Evolutionary conservation across 192 early-diverging fungal species (phyloP).

Genomic region (Phlyctochytrium arcticum): DNA sequence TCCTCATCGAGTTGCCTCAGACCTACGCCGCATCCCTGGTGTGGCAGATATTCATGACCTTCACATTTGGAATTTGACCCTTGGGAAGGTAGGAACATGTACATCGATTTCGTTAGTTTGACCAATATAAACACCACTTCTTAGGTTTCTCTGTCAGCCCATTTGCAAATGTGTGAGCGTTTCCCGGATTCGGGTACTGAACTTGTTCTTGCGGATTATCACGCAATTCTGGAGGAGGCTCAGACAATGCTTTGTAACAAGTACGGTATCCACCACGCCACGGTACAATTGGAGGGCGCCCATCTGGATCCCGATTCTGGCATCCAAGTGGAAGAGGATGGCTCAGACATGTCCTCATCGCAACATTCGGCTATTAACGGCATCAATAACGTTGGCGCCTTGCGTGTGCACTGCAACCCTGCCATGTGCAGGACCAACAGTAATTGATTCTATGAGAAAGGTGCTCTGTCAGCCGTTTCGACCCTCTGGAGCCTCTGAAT

Average conservation of each 20-base stretch:
- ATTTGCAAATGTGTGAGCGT: slow-evolving; percentile 20
- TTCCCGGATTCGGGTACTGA: slow-evolving; percentile 13
- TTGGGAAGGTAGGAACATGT: slow-evolving; percentile 31
- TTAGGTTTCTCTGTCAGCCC: slow-evolving; percentile 32
- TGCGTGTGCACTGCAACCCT: slow-evolving; percentile 15
- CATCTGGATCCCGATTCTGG: neutral
- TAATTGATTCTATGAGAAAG: too few species aligned
- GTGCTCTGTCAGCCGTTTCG: too few species aligned
- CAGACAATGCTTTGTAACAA: slow-evolving; percentile 37
- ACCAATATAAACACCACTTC: neutral
- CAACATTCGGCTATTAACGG: neutral
- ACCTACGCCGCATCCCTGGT: slow-evolving; percentile 44
- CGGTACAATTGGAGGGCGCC: slow-evolving; percentile 47
- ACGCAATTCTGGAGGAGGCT: slow-evolving; percentile 35
- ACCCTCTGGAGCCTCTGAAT: too few species aligned
- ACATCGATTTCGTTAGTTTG: neutral
- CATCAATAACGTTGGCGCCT: neutral
- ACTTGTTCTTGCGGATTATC: slow-evolving; percentile 24
- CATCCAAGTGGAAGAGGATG: neutral
- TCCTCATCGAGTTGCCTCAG: slow-evolving; percentile 34
- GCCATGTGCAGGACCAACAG: slow-evolving; percentile 25
- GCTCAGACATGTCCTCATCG: neutral
- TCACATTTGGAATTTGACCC: slow-evolving; percentile 59
- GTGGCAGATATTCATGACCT: slow-evolving; percentile 57
- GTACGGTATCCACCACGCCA: slow-evolving; percentile 50